Conservation (phyloP, 371 early-diverging fungal species). For the Dichotomocladium elegans region DNA sequence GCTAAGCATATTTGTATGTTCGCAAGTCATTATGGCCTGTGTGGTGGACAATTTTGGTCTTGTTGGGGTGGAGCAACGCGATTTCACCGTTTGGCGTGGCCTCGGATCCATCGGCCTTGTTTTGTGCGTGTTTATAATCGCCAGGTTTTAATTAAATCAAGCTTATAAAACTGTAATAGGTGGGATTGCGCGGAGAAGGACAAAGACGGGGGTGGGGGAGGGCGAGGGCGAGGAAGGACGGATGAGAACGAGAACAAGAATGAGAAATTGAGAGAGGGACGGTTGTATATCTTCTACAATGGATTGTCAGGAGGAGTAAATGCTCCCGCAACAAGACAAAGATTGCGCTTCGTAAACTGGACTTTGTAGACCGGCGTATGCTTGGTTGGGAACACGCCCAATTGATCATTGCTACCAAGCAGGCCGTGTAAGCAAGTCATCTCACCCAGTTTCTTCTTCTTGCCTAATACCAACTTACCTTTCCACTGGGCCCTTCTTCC, state of each 20-base stretch:
- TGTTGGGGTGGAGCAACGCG: conserved; percentile 23
- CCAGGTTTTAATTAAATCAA: conserved; percentile 11
- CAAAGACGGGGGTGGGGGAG: too few relatives aligned
- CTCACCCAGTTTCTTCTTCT: not conserved
- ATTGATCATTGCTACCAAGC: conserved; percentile 48
- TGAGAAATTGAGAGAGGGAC: too few relatives aligned
- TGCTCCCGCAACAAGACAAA: conserved; percentile 76
- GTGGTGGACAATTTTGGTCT: conserved; percentile 21
- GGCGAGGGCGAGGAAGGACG: too few relatives aligned
- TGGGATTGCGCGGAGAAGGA: too few relatives aligned
- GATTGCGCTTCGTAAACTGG: conserved; percentile 89
- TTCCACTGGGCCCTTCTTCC: conserved; percentile 28
- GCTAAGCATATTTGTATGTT: conserved; percentile 29
- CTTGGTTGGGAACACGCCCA: conserved; percentile 89
- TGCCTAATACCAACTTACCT: conserved; percentile 21
- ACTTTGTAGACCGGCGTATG: conserved; percentile 89
- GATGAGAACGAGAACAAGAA: too few relatives aligned
- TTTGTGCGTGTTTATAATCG: conserved; percentile 44
- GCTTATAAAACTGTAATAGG: too few relatives aligned
- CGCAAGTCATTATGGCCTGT: conserved; percentile 29
- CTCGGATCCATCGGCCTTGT: conserved; percentile 48
- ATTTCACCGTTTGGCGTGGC: conserved; percentile 46
- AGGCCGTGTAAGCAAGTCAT: not conserved
- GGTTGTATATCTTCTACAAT: not conserved
- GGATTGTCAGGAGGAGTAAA: conserved; percentile 11